These are phyloP conservation scores for Colletotrichum sidae DNA, from an alignment of 2,329 filamentous ascomycete genomes.

Conservation along the genomic window DNA sequence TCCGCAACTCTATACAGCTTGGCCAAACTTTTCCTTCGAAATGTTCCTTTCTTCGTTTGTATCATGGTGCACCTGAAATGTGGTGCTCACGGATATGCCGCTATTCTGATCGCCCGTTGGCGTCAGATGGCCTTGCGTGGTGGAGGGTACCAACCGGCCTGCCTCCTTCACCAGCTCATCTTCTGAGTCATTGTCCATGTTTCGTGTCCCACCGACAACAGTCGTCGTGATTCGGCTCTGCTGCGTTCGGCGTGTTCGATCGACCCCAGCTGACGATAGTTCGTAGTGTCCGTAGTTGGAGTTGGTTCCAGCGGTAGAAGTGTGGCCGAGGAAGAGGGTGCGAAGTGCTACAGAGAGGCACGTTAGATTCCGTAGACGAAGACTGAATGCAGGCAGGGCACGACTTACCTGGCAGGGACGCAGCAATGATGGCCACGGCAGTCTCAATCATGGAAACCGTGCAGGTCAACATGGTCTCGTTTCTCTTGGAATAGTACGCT, in stretches of 20 bases:
- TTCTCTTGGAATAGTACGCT: conserved; percentile 48
- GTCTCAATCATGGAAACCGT: conserved; percentile 53
- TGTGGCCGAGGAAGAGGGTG: conserved; percentile 30
- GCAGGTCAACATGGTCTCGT: conserved; percentile 51
- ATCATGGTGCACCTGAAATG: conserved; percentile 24
- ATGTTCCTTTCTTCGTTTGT: background rate
- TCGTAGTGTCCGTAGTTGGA: conserved; percentile 33
- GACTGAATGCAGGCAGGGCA: background rate
- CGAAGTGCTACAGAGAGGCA: background rate
- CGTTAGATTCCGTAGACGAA: background rate
- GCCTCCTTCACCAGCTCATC: conserved; percentile 31
- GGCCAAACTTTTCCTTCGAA: background rate
- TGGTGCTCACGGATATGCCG: conserved; percentile 30
- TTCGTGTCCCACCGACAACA: conserved; percentile 28
- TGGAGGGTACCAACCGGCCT: background rate
- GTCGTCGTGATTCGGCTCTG: conserved; percentile 31
- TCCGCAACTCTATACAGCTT: background rate
- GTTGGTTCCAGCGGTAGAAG: conserved; percentile 17
- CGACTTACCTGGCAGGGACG: conserved; percentile 48
- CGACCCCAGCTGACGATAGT: conserved; percentile 24
- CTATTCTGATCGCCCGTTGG: conserved; percentile 5
- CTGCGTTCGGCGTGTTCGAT: conserved; percentile 13
- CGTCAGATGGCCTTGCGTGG: background rate
- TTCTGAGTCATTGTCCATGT: conserved; percentile 29
- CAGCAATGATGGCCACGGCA: conserved; percentile 52